Conservation (phyloP, 371 early-diverging fungal species). For the Mucor circinelloides region DNA sequence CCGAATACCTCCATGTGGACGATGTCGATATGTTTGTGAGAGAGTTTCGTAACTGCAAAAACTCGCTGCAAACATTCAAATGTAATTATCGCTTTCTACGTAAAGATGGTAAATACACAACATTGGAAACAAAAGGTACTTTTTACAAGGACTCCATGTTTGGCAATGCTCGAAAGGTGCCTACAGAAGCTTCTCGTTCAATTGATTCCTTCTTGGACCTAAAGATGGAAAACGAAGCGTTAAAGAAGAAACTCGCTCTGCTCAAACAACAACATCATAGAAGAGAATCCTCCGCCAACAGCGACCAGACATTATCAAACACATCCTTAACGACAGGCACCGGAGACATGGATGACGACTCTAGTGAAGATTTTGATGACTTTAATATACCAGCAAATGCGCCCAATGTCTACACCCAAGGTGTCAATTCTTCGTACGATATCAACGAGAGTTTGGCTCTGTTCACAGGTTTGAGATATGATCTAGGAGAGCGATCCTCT, state of each 20-base stretch:
- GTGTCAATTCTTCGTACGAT: constrained; percentile 24
- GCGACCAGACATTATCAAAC: neutral
- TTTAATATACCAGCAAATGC: constrained; percentile 3
- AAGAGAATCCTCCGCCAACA: neutral
- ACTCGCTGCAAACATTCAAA: constrained; percentile 13
- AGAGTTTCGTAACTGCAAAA: constrained; percentile 16
- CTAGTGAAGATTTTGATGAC: constrained; percentile 6
- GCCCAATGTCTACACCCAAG: constrained; percentile 37
- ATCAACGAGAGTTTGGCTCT: constrained; percentile 29
- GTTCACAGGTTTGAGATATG: constrained; percentile 42
- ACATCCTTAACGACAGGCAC: neutral
- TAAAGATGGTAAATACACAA: constrained; percentile 45
- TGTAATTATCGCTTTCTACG: constrained; percentile 41
- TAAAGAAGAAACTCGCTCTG: constrained; percentile 25
- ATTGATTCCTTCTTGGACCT: constrained; percentile 47
- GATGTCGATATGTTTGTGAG: constrained; percentile 27
- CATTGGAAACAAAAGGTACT: constrained; percentile 41
- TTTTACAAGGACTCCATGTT: constrained; percentile 40
- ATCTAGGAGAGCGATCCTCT: constrained; percentile 34
- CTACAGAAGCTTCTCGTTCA: constrained; percentile 32
- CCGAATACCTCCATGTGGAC: constrained; percentile 31
- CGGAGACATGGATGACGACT: constrained; percentile 4
- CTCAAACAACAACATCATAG: neutral
- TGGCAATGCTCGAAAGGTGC: constrained; percentile 40
- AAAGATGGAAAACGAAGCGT: constrained; percentile 48